Conservation (phyloP, 2,329 filamentous ascomycete species). For the Ceratocystis diversiconidia region DNA sequence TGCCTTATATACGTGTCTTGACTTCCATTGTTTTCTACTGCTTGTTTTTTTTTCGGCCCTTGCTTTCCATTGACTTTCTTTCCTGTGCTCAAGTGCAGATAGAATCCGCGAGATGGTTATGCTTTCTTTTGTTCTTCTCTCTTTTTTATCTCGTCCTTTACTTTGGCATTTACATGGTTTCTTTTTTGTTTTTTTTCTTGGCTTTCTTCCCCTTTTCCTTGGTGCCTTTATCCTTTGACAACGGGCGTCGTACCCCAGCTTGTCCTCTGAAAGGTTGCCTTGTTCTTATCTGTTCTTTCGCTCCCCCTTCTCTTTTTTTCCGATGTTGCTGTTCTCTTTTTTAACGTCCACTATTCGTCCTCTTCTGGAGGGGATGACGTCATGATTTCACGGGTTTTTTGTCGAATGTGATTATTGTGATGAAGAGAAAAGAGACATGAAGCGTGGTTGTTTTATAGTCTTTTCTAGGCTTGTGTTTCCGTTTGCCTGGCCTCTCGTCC, state of each 20-base stretch:
- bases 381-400: neutral
- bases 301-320: neutral
- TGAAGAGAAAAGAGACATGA: conserved; percentile 1
- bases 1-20: conserved; percentile 8
- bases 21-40: neutral
- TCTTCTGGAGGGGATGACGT: neutral
- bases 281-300: neutral
- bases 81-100: too few species aligned
- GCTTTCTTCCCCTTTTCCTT: neutral
- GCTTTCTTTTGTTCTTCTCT: conserved; percentile 8
- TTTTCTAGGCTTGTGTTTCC: neutral
- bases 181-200: conserved; percentile 3
- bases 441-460: neutral
- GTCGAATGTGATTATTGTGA: conserved; percentile 2
- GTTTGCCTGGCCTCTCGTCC: neutral
- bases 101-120: neutral
- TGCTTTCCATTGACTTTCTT: neutral
- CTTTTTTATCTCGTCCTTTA: conserved; percentile 13
- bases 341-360: neutral
- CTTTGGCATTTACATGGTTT: conserved; percentile 18
- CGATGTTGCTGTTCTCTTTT: neutral
- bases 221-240: too few species aligned
- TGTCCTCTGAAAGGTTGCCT: too few species aligned
- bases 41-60: neutral
- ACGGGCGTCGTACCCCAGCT: too few species aligned